A percentile compares a stretch with the other conserved stretches of the same genome.
Conservation (phyloP, 768 basidiomycete genomes). For the Xerocomus potaroensis region DNA sequence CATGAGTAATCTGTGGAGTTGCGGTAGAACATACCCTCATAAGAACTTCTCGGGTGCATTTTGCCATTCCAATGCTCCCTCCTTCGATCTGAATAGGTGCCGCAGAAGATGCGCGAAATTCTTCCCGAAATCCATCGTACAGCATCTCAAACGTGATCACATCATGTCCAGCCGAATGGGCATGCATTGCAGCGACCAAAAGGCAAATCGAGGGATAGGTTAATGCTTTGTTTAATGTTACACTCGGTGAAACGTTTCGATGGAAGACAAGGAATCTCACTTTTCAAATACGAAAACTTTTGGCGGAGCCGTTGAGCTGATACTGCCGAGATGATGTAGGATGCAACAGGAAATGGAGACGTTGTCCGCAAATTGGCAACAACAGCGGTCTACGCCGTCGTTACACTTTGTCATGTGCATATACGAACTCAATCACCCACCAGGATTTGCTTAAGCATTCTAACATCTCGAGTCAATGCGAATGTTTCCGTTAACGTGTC, state of each 20-base stretch:
- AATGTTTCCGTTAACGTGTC: constrained; percentile 55
- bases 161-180: constrained; percentile 69
- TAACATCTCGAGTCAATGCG: constrained; percentile 55
- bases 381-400: constrained; percentile 36
- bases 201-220: constrained; percentile 79
- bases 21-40: constrained; percentile 48
- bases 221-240: constrained; percentile 43
- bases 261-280: constrained; percentile 35
- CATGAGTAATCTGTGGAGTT: constrained; percentile 1
- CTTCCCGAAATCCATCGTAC: constrained; percentile 70
- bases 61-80: constrained; percentile 70
- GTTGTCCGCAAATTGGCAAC: constrained; percentile 44
- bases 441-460: constrained; percentile 54
- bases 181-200: constrained; percentile 80
- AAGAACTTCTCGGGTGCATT: constrained; percentile 60
- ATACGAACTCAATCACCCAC: constrained; percentile 38
- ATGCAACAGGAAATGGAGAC: constrained; percentile 51
- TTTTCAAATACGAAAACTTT: constrained; percentile 46
- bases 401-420: constrained; percentile 5
- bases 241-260: not conserved
- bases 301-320: constrained; percentile 54
- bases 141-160: constrained; percentile 91
- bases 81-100: constrained; percentile 75
- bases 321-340: constrained; percentile 40
- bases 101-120: constrained; percentile 64